A percentile compares a stretch with the other conserved stretches of the same genome.
Evolutionary conservation across 1,284 basidiomycete genomes (phyloP).

Genomic region (Heimioporus retisporus): DNA sequence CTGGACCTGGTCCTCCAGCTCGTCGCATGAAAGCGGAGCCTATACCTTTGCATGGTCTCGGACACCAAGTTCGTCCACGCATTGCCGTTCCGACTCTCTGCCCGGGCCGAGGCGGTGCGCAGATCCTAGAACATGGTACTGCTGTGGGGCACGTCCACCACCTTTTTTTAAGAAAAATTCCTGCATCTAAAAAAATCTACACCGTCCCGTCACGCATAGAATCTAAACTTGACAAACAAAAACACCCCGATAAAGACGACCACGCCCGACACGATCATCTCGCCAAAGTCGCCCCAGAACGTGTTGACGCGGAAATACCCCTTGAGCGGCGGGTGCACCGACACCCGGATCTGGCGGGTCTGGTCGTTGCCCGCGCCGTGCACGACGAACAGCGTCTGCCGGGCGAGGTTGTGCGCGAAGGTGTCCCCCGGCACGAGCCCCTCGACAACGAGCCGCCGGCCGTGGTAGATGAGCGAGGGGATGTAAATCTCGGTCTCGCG

Average conservation of each 20-base stretch:
- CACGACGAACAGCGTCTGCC: conserved; percentile 78
- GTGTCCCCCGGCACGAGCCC: conserved; percentile 61
- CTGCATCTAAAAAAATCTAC: no score
- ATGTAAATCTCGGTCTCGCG: conserved; percentile 86
- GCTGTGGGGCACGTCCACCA: no score
- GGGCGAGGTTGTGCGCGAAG: conserved; percentile 63
- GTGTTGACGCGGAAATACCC: conserved; percentile 66
- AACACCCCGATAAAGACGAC: conserved; percentile 48
- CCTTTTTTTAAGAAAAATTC: no score
- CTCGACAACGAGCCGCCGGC: conserved; percentile 64
- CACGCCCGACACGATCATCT: conserved; percentile 46
- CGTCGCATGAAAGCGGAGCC: no score
- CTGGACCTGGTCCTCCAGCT: no score
- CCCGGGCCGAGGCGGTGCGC: no score
- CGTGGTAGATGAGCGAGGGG: conserved; percentile 69
- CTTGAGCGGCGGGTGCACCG: conserved; percentile 63
- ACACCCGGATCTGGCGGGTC: conserved; percentile 61
- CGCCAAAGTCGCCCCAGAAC: conserved; percentile 72
- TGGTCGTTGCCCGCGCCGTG: conserved; percentile 50
- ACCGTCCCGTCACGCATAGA: conserved; percentile 33
- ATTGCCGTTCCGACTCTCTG: no score
- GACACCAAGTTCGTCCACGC: no score
- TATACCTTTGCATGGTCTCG: no score
- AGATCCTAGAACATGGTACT: no score
- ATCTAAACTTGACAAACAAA: conserved; percentile 40